phyloP scores from a whole-genome alignment of 768 basidiomycete genomes.

The Podaxis mareebaensis region DNA sequence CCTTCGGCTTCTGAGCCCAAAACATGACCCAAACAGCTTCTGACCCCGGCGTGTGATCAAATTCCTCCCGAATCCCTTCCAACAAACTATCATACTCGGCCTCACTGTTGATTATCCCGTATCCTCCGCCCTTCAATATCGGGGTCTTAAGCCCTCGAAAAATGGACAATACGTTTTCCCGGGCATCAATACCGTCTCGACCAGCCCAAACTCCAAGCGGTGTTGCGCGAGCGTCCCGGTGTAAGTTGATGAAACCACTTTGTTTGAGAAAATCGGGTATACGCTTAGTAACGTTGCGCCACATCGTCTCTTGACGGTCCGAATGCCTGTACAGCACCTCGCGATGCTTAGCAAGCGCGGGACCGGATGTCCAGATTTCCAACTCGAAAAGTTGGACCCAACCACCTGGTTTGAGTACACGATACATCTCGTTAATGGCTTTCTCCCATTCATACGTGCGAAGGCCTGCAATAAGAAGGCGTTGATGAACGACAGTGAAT shows the following conservation, averaged over 20 bases:
- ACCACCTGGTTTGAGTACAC: constrained; percentile 12
- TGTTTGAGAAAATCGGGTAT: constrained; percentile 1
- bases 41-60: constrained; percentile 6
- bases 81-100: constrained; percentile 1
- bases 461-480: constrained; percentile 14
- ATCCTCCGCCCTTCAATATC: not conserved
- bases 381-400: constrained; percentile 13
- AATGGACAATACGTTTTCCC: not conserved
- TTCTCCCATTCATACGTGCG: constrained; percentile 7
- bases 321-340: constrained; percentile 1
- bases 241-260: constrained; percentile 9
- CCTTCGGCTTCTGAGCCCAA: constrained; percentile 2
- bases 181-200: constrained; percentile 6
- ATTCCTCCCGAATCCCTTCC: not conserved
- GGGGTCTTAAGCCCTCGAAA: not conserved
- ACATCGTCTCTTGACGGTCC: not conserved
- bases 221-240: not conserved
- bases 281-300: not conserved
- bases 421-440: constrained; percentile 10
- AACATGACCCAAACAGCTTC: constrained; percentile 1
- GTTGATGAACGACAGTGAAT: constrained; percentile 12
- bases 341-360: constrained; percentile 4
- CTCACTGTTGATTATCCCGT: constrained; percentile 1
- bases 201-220: constrained; percentile 11
- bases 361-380: constrained; percentile 1